Evolutionary conservation across 441 rosid species (phyloP).

Genomic region (Populus hybrid): DNA sequence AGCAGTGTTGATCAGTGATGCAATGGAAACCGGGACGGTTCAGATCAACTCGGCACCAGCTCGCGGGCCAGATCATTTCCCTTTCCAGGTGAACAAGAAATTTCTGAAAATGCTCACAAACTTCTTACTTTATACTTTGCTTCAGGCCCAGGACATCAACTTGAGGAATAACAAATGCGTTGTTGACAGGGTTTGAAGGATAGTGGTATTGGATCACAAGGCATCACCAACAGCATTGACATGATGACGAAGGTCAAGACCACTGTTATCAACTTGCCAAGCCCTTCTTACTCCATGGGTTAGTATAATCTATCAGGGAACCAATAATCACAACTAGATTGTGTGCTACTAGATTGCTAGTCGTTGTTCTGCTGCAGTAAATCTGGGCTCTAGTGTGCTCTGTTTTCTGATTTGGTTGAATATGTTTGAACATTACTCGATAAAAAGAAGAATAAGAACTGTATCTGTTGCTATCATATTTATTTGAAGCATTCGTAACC

Average conservation of each 20-base stretch:
- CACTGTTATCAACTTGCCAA: constrained; percentile 84
- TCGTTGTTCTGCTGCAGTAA: background rate
- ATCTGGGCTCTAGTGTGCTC: background rate
- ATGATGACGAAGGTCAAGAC: constrained; percentile 92
- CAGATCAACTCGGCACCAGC: constrained; percentile 99
- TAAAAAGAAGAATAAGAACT: background rate
- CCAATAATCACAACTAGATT: background rate
- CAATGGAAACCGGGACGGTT: constrained; percentile 97
- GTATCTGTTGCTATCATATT: background rate
- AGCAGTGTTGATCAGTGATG: constrained; percentile 85
- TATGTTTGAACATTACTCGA: background rate
- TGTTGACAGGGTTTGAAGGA: constrained; percentile 78
- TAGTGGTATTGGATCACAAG: constrained; percentile 97
- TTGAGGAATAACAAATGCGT: background rate
- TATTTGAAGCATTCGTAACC: background rate
- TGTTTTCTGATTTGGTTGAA: background rate
- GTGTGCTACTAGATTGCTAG: background rate
- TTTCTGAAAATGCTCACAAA: background rate
- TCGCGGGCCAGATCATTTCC: constrained; percentile 98
- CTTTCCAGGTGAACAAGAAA: constrained; percentile 71
- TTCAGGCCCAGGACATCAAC: background rate
- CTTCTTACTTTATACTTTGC: background rate
- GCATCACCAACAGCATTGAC: constrained; percentile 88
- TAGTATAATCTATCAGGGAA: constrained; percentile 9
- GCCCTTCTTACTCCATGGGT: constrained; percentile 93